Evolutionary conservation across 495 filamentous ascomycete genomes (phyloP).

Genomic region (Aspergillus homomorphus): DNA sequence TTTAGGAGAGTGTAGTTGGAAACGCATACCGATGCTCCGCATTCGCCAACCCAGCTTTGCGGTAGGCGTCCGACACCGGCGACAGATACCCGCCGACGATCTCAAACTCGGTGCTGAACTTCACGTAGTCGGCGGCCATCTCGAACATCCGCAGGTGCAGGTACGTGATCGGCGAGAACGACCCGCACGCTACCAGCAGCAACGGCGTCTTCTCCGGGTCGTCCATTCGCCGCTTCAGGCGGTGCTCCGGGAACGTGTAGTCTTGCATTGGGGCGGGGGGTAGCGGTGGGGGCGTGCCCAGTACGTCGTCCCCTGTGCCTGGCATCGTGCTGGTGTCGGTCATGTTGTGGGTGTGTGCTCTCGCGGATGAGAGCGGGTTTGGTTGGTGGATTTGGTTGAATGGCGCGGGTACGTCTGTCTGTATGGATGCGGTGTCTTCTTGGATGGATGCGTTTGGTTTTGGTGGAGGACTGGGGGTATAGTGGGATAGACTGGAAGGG

Average conservation of each 20-base stretch:
- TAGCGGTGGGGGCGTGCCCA: slow-evolving; percentile 22
- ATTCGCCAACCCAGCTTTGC: slow-evolving; percentile 80
- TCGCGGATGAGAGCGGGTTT: not conserved
- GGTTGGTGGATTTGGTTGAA: not conserved
- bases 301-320: slow-evolving; percentile 33
- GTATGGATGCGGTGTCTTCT: not conserved
- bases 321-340: not conserved
- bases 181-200: slow-evolving; percentile 85
- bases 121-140: slow-evolving; percentile 78
- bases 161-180: slow-evolving; percentile 79
- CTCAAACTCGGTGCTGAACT: slow-evolving; percentile 80
- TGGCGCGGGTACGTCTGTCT: slow-evolving; percentile 3
- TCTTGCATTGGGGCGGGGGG: slow-evolving; percentile 40
- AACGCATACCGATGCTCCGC: slow-evolving; percentile 63
- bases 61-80: slow-evolving; percentile 82
- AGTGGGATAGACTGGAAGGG: not conserved
- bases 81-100: slow-evolving; percentile 80
- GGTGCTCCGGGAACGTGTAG: slow-evolving; percentile 71
- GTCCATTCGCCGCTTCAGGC: slow-evolving; percentile 65
- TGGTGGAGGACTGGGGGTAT: not conserved
- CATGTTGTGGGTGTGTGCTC: slow-evolving; percentile 21
- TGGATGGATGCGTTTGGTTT: too few relatives aligned
- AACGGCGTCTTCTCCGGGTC: slow-evolving; percentile 71
- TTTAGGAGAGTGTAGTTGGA: not conserved
- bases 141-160: slow-evolving; percentile 94